Conservation (phyloP, 1,284 basidiomycete genomes). For the Moesziomyces antarcticus region DNA sequence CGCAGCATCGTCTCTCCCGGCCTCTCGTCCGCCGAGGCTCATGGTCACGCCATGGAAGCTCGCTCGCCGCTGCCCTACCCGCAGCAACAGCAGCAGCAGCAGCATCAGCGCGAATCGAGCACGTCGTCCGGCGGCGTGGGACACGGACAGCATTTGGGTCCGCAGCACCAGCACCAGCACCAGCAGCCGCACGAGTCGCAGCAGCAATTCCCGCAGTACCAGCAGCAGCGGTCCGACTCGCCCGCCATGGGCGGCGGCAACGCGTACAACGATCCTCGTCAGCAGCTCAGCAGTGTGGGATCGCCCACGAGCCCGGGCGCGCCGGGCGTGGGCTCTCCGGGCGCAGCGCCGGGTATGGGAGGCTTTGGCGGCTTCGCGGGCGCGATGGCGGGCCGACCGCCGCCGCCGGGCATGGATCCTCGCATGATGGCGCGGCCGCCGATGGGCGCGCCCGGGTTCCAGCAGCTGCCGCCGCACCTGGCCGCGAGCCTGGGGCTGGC, state of each 20-base stretch:
- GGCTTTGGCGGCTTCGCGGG: conserved; percentile 37
- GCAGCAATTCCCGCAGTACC: conserved; percentile 15
- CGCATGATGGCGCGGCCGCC: conserved; percentile 49
- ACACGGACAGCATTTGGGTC: conserved; percentile 21
- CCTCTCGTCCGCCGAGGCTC: conserved; percentile 19
- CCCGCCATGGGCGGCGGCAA: conserved; percentile 19
- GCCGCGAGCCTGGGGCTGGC: conserved; percentile 41
- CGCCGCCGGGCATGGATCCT: conserved; percentile 50
- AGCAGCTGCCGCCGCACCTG: conserved; percentile 55
- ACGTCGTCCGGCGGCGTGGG: conserved; percentile 6
- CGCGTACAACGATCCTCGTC: conserved; percentile 30
- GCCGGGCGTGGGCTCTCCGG: conserved; percentile 29
- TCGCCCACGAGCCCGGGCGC: conserved; percentile 23
- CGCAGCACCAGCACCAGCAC: conserved; percentile 27
- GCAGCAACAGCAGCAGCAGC: conserved; percentile 17
- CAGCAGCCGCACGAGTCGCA: conserved; percentile 12
- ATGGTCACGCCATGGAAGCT: conserved; percentile 18
- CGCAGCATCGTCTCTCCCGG: conserved; percentile 37
- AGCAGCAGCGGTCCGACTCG: conserved; percentile 34
- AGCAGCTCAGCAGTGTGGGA: conserved; percentile 23
- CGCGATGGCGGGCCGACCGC: conserved; percentile 27
- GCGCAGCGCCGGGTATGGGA: conserved; percentile 19
- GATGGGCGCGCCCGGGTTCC: conserved; percentile 41
- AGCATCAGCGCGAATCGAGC: conserved; percentile 46
- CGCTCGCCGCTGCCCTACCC: conserved; percentile 39